Conservation (phyloP, 441 rosid species). For the Hypseocharis bilobata region DNA sequence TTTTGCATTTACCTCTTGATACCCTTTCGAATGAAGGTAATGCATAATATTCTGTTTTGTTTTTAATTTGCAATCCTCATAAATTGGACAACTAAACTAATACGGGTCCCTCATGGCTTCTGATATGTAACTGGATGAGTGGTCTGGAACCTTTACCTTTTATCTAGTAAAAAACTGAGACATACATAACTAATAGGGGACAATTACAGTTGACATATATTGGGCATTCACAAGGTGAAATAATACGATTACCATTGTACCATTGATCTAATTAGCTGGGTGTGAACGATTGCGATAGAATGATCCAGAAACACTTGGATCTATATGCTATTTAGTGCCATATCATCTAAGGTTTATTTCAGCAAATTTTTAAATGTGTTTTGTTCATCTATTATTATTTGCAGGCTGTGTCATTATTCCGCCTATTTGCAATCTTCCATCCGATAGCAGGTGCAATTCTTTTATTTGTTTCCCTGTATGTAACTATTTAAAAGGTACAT, state of each 20-base stretch:
- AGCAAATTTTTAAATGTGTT: neutral
- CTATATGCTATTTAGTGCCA: neutral
- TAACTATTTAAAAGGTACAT: conserved; percentile 37
- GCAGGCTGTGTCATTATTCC: conserved; percentile 34
- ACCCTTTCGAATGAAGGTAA: conserved; percentile 43
- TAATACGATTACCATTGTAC: too few relatives aligned
- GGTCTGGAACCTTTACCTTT: too few relatives aligned
- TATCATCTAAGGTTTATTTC: neutral
- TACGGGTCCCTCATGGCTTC: too few relatives aligned
- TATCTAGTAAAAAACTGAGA: neutral
- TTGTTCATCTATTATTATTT: conserved; percentile 11
- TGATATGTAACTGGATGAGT: too few relatives aligned
- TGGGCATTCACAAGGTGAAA: too few relatives aligned
- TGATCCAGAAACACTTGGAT: neutral
- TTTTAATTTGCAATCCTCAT: neutral
- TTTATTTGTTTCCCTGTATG: conserved; percentile 48
- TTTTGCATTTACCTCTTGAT: conserved; percentile 81
- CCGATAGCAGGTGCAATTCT: conserved; percentile 40
- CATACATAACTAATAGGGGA: neutral
- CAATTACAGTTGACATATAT: too few relatives aligned
- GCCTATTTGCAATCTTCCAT: conserved; percentile 24
- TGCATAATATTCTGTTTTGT: neutral
- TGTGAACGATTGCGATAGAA: too few relatives aligned
- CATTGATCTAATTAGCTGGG: too few relatives aligned
- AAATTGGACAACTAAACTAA: neutral